These are phyloP conservation scores for Plenodomus lindquistii DNA, from an alignment of 2,329 filamentous ascomycete genomes.

Conservation along the genomic window DNA sequence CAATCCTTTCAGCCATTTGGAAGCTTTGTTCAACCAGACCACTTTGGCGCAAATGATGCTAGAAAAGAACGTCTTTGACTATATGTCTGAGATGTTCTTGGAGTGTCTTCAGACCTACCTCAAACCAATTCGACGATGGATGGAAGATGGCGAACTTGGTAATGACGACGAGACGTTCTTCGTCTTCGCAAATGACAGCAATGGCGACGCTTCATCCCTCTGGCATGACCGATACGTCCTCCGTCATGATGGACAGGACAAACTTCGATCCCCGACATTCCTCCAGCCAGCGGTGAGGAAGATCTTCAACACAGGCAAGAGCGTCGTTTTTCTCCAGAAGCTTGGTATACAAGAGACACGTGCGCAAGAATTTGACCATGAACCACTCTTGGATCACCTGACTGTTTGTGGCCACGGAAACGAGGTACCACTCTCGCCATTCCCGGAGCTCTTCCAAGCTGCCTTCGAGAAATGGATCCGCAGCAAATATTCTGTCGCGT, in stretches of 20 bases:
- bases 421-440: conserved; percentile 62
- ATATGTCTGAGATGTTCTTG: conserved; percentile 72
- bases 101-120: conserved; percentile 82
- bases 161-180: conserved; percentile 74
- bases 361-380: conserved; percentile 7
- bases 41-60: conserved; percentile 72
- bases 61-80: conserved; percentile 63
- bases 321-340: conserved; percentile 78
- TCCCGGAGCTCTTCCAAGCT: conserved; percentile 72
- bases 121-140: conserved; percentile 79
- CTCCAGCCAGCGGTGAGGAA: conserved; percentile 69
- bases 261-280: conserved; percentile 73
- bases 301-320: conserved; percentile 88
- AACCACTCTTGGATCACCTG: conserved; percentile 58
- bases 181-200: conserved; percentile 62
- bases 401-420: conserved; percentile 55
- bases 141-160: conserved; percentile 74
- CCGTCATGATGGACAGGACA: conserved; percentile 61
- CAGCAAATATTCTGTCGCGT: conserved; percentile 72
- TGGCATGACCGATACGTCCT: conserved; percentile 79
- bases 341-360: conserved; percentile 58
- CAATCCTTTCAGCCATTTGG: conserved; percentile 71
- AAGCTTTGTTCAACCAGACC: conserved; percentile 73
- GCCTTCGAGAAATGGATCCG: conserved; percentile 78
- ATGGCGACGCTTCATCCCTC: conserved; percentile 64